Evolutionary conservation across 2,329 filamentous ascomycete genomes (phyloP).

Genomic region (Lachnellula occidentalis): DNA sequence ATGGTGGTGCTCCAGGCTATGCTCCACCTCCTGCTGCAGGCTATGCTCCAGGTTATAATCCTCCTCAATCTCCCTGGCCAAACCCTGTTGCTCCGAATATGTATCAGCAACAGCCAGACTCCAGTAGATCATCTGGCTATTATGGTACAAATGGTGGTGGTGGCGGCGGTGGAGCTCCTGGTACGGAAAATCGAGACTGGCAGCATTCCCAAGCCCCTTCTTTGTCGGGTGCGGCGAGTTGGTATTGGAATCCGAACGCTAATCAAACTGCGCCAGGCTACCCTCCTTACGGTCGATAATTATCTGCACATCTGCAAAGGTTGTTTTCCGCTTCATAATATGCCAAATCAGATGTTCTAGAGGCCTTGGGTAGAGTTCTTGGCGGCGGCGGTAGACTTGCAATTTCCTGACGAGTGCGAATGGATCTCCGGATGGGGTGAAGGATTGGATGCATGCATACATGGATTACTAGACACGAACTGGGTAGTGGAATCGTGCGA

Average conservation of each 20-base stretch:
- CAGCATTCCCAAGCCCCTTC: conserved; percentile 5
- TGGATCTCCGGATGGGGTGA: too few relatives aligned
- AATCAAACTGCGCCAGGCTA: conserved; percentile 12
- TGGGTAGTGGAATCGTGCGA: neutral
- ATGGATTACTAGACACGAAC: neutral
- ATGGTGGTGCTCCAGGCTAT: neutral
- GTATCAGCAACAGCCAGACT: conserved; percentile 14
- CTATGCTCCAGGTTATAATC: neutral
- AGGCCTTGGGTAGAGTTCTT: neutral
- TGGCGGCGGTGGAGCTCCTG: conserved; percentile 10
- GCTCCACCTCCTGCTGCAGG: too few relatives aligned
- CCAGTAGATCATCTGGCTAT: conserved; percentile 19
- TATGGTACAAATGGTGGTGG: conserved; percentile 4
- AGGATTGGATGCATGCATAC: conserved; percentile 6
- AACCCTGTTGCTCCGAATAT: too few relatives aligned
- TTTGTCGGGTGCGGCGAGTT: conserved; percentile 8
- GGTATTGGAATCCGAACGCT: conserved; percentile 5
- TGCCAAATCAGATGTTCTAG: neutral
- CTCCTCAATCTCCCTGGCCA: too few relatives aligned
- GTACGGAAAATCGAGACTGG: conserved; percentile 8
- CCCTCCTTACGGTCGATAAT: conserved; percentile 6
- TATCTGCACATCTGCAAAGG: too few relatives aligned
- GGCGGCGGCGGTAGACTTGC: neutral
- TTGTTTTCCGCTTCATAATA: neutral
- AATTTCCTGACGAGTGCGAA: too few relatives aligned